Percentiles rank a stretch among this genome's conserved stretches.
Conservation (phyloP, 2,329 filamentous ascomycete genomes). For the Colletotrichum phormii region DNA sequence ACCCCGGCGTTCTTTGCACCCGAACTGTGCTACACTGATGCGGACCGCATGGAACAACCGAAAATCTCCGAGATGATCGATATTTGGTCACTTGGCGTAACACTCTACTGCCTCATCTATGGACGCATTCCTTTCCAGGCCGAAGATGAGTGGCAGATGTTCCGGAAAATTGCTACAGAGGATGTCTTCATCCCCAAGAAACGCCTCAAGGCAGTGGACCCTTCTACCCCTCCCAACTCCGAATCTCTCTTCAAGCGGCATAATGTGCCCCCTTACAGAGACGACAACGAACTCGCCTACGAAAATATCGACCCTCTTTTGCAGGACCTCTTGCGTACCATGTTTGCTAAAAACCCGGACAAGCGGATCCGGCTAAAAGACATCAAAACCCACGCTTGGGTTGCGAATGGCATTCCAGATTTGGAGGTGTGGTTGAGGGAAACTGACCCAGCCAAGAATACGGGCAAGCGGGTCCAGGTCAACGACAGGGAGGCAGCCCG, state of each 20-base stretch:
- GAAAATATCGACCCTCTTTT: constrained; percentile 87
- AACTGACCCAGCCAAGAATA: constrained; percentile 83
- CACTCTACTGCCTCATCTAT: constrained; percentile 94
- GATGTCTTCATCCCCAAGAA: constrained; percentile 89
- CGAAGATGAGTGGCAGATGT: constrained; percentile 91
- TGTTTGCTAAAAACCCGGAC: constrained; percentile 90
- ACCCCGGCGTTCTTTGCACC: constrained; percentile 98
- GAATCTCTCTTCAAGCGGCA: constrained; percentile 67
- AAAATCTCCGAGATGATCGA: constrained; percentile 95
- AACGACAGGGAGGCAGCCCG: constrained; percentile 90
- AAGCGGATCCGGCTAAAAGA: constrained; percentile 90
- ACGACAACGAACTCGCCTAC: constrained; percentile 83
- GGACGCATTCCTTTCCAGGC: constrained; percentile 94
- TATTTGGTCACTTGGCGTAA: constrained; percentile 96
- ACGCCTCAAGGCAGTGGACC: constrained; percentile 81
- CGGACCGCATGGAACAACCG: constrained; percentile 71
- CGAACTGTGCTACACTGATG: constrained; percentile 91
- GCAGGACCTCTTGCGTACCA: constrained; percentile 79
- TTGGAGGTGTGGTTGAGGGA: constrained; percentile 89
- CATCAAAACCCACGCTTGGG: constrained; percentile 95
- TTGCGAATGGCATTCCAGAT: constrained; percentile 81
- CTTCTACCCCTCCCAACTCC: constrained; percentile 65
- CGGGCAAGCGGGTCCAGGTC: constrained; percentile 90
- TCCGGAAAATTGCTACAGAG: constrained; percentile 89
- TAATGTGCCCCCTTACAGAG: constrained; percentile 76